A percentile compares a stretch with the other conserved stretches of the same genome.
These are phyloP conservation scores for Umbelopsis sp. DNA, from an alignment of 192 early-diverging fungal species.

Conservation along the genomic window DNA sequence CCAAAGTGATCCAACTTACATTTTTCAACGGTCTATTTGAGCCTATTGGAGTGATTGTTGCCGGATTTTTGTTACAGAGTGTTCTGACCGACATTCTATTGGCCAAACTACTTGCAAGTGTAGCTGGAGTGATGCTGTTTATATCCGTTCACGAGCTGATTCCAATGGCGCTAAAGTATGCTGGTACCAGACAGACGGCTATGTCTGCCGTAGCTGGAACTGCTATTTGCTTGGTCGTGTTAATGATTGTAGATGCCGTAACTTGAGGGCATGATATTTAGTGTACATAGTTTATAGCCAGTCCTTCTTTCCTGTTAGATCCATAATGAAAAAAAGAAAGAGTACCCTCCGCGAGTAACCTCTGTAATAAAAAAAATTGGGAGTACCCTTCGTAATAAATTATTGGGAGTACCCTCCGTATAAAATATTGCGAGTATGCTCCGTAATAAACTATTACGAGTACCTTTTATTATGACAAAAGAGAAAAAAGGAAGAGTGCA, in stretches of 20 bases:
- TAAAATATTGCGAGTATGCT: too few relatives aligned
- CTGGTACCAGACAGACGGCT: slow-evolving; percentile 8
- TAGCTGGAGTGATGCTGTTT: slow-evolving; percentile 22
- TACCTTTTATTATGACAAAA: too few relatives aligned
- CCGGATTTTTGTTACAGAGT: slow-evolving; percentile 16
- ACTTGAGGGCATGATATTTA: background rate
- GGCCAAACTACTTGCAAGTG: slow-evolving; percentile 19
- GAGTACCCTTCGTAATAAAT: too few relatives aligned
- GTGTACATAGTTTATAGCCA: slow-evolving; percentile 1
- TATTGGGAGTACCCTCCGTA: too few relatives aligned
- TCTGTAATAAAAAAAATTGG: too few relatives aligned
- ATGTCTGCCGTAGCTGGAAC: background rate
- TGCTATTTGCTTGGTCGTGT: slow-evolving; percentile 3
- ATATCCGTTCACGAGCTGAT: slow-evolving; percentile 23
- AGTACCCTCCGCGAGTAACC: background rate
- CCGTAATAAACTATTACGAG: too few relatives aligned
- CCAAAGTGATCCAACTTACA: slow-evolving; percentile 21
- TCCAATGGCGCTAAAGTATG: slow-evolving; percentile 20
- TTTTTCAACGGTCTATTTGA: slow-evolving; percentile 21
- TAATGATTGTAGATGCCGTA: slow-evolving; percentile 16
- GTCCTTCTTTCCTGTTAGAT: background rate
- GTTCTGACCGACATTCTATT: slow-evolving; percentile 15
- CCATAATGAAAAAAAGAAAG: background rate
- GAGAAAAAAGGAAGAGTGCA: too few relatives aligned
- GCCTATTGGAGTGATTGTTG: slow-evolving; percentile 19